Evolutionary conservation across 1,139 yeast genomes (phyloP).

Genomic region (Nakaseomyces delphensis): DNA sequence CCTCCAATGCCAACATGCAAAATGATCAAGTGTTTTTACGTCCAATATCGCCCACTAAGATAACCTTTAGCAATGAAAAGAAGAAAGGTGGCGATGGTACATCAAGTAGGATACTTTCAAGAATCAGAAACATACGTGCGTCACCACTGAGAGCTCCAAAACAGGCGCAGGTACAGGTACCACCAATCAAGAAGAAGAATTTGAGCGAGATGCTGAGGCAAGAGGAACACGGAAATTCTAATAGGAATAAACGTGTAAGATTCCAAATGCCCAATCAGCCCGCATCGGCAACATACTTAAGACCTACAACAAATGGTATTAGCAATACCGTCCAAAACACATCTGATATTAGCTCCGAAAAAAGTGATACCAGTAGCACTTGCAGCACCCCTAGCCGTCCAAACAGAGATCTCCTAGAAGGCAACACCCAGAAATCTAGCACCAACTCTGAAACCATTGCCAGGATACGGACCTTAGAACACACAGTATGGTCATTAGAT

Average conservation of each 20-base stretch:
- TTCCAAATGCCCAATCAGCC: slow-evolving; percentile 5
- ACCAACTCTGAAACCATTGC: background rate
- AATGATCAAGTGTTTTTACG: slow-evolving; percentile 7
- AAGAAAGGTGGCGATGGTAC: slow-evolving; percentile 25
- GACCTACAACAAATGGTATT: background rate
- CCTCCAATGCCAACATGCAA: no score
- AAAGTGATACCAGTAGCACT: background rate
- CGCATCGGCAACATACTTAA: background rate
- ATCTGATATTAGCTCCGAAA: background rate
- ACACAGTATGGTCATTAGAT: slow-evolving; percentile 50
- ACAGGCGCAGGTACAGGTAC: background rate
- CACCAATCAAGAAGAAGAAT: slow-evolving; percentile 1
- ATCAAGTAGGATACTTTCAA: slow-evolving; percentile 21
- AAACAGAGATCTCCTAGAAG: no score
- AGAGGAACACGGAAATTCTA: background rate
- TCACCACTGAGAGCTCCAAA: slow-evolving; percentile 15
- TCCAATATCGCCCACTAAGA: slow-evolving; percentile 21
- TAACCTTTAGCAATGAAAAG: slow-evolving; percentile 15
- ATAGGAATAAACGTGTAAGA: background rate
- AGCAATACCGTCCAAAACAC: no score
- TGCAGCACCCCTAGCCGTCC: background rate
- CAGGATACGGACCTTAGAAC: background rate
- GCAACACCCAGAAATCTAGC: no score
- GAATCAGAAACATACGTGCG: slow-evolving; percentile 18
- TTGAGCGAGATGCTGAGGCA: background rate